A percentile compares a stretch with the other conserved stretches of the same genome.
These are phyloP conservation scores for Blakeslea trispora DNA, from an alignment of 371 early-diverging fungal genomes.

Conservation along the genomic window DNA sequence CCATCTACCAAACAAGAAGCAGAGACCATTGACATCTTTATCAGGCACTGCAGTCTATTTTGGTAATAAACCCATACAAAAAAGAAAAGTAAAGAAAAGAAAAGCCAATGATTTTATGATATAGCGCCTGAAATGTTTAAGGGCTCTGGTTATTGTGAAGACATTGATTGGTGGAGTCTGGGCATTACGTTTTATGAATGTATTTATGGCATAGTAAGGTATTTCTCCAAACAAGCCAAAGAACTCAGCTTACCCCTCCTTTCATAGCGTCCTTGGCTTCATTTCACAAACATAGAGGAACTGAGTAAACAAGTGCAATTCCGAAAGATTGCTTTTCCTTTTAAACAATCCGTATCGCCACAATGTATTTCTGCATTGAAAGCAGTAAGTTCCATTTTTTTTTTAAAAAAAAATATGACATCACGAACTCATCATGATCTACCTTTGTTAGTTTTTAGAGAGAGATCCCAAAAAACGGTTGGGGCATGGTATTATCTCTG, in stretches of 20 bases:
- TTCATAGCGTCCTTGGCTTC: conserved; percentile 50
- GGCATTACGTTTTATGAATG: conserved; percentile 78
- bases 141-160: conserved; percentile 59
- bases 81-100: too few relatives aligned
- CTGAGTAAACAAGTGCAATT: conserved; percentile 47
- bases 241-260: conserved; percentile 4
- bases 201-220: conserved; percentile 48
- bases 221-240: conserved; percentile 4
- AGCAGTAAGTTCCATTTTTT: conserved; percentile 35
- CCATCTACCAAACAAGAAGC: conserved; percentile 37
- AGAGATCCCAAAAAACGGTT: conserved; percentile 42
- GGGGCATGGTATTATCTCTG: conserved; percentile 37
- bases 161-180: conserved; percentile 87
- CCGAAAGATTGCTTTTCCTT: conserved; percentile 44
- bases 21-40: conserved; percentile 53
- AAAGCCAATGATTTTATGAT: too few relatives aligned
- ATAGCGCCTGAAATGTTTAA: conserved; percentile 77
- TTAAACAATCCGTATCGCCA: conserved; percentile 40
- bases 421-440: neutral
- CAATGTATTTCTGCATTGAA: conserved; percentile 55
- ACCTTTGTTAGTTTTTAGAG: conserved; percentile 32
- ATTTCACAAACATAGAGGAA: conserved; percentile 41
- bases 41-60: conserved; percentile 77
- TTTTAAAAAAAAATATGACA: conserved; percentile 1
- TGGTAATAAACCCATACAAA: too few relatives aligned